These are phyloP conservation scores for Tetrapisispora nanseiensis DNA, from an alignment of 805 yeast species.

Conservation along the genomic window DNA sequence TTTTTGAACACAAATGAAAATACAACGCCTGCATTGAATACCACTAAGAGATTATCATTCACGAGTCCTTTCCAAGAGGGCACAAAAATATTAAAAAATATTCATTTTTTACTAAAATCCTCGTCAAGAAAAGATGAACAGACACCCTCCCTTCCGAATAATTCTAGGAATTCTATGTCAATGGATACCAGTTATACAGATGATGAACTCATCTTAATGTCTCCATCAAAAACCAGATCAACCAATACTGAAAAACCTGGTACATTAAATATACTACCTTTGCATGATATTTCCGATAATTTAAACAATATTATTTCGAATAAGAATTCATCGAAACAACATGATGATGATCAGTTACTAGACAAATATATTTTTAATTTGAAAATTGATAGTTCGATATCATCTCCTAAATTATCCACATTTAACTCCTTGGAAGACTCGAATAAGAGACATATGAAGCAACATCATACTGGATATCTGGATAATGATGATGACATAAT, in stretches of 20 bases:
- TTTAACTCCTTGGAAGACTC: neutral
- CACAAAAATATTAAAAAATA: slow-evolving; percentile 15
- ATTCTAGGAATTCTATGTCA: neutral
- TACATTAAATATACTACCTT: neutral
- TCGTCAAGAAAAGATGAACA: slow-evolving; percentile 5
- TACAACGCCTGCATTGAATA: neutral
- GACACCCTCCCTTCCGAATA: neutral
- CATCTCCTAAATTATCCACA: neutral
- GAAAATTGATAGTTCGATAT: neutral
- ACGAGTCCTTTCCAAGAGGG: slow-evolving; percentile 17
- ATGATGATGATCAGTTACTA: neutral
- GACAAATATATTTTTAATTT: neutral
- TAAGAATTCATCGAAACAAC: no score
- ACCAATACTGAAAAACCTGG: neutral
- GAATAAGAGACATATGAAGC: neutral
- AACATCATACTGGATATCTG: neutral
- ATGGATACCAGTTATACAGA: neutral
- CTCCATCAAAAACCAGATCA: neutral
- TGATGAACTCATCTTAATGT: neutral
- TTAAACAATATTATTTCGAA: neutral
- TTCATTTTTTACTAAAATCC: slow-evolving; percentile 16
- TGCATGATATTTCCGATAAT: slow-evolving; percentile 1
- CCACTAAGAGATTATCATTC: slow-evolving; percentile 10
- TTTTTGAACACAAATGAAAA: neutral
- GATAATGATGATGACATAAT: neutral